Percentiles rank a stretch among this genome's conserved stretches.
Conservation (phyloP, 306 rosid species). For the Psophocarpus tetragonolobus region DNA sequence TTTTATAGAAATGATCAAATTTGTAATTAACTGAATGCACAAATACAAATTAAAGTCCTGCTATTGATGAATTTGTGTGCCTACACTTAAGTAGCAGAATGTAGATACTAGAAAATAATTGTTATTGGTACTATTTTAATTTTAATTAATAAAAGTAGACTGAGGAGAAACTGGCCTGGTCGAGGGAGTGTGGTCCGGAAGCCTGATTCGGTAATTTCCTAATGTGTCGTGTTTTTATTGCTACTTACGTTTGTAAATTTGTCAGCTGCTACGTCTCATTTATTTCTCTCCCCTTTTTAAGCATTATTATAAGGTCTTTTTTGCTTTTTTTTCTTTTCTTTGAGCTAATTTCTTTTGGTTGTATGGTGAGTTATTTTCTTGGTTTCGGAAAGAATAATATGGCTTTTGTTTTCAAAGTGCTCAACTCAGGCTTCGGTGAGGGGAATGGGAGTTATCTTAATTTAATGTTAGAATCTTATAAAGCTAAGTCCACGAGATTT, state of each 20-base stretch:
- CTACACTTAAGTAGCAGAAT: too few relatives aligned
- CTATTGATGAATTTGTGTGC: too few relatives aligned
- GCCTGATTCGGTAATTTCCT: not conserved
- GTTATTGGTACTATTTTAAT: not conserved
- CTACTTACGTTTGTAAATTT: not conserved
- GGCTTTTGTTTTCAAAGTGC: not conserved
- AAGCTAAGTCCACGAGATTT: not conserved
- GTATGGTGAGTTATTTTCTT: not conserved
- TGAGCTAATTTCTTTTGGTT: not conserved
- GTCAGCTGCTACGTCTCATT: not conserved
- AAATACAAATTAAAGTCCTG: too few relatives aligned
- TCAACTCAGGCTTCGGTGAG: not conserved
- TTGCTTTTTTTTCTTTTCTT: not conserved
- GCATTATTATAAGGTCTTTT: not conserved
- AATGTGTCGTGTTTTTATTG: not conserved
- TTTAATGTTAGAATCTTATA: not conserved
- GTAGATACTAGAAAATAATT: too few relatives aligned
- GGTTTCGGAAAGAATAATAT: not conserved
- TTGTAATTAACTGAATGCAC: too few relatives aligned
- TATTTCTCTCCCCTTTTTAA: not conserved
- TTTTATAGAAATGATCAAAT: too few relatives aligned
- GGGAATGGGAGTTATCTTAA: not conserved
- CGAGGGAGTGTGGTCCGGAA: not conserved
- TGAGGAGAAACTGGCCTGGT: not conserved
- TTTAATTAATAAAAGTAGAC: not conserved